Evolutionary conservation across 495 filamentous ascomycete genomes (phyloP).

Genomic region (Filosporella fistucella): DNA sequence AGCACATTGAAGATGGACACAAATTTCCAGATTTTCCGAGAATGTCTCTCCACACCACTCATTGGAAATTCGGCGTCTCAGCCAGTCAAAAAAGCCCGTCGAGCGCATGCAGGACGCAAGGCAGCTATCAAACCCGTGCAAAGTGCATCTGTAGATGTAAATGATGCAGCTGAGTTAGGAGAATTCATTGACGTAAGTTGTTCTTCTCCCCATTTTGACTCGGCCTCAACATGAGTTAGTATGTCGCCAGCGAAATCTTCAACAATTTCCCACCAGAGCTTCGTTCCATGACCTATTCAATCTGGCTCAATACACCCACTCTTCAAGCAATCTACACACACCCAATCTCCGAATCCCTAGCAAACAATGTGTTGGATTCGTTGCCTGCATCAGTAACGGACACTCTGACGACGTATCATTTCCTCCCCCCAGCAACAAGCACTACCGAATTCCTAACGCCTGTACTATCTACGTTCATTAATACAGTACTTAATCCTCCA

Average conservation of each 20-base stretch:
- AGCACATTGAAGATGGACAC: conserved; percentile 11
- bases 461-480: conserved; percentile 56
- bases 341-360: conserved; percentile 38
- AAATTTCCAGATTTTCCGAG: conserved; percentile 69
- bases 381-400: conserved; percentile 51
- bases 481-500: conserved; percentile 48
- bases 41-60: conserved; percentile 47
- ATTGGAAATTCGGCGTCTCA: conserved; percentile 44
- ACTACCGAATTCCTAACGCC: conserved; percentile 54
- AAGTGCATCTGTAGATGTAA: conserved; percentile 4
- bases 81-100: conserved; percentile 33
- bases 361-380: conserved; percentile 54
- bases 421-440: conserved; percentile 30
- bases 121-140: conserved; percentile 17
- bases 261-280: conserved; percentile 53
- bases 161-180: conserved; percentile 60
- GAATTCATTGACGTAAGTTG: conserved; percentile 54
- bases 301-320: conserved; percentile 39
- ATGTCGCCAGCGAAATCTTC: conserved; percentile 69
- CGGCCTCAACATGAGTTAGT: conserved; percentile 36
- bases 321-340: conserved; percentile 45
- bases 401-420: conserved; percentile 11
- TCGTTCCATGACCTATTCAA: conserved; percentile 55
- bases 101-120: conserved; percentile 35
- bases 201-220: neutral